phyloP scores from a whole-genome alignment of 108 stramenopile genomes.

The Fragilariopsis cylindrus region DNA sequence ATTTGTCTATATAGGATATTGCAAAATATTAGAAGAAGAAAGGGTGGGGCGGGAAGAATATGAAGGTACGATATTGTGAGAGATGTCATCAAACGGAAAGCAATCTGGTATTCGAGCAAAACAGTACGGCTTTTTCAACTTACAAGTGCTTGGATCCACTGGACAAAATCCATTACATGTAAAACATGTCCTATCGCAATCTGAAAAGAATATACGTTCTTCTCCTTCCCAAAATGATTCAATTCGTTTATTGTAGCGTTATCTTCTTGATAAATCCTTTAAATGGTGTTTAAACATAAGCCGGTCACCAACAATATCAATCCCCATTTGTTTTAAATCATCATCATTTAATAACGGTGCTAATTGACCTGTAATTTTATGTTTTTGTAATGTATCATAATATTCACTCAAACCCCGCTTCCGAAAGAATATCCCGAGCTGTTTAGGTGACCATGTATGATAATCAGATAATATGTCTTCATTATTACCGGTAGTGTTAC shows the following conservation, averaged over 20 bases:
- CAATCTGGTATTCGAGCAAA: background rate
- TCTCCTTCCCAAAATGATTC: constrained; percentile 45
- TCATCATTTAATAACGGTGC: constrained; percentile 42
- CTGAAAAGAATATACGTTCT: constrained; percentile 46
- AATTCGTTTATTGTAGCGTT: constrained; percentile 37
- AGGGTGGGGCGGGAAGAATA: no score
- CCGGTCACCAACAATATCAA: constrained; percentile 49
- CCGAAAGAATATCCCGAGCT: constrained; percentile 23
- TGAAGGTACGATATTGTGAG: no score
- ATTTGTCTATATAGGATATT: background rate
- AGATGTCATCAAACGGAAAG: no score
- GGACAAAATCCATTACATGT: constrained; percentile 49
- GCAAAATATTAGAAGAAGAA: no score
- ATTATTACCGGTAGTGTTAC: background rate
- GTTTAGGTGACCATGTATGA: constrained; percentile 22
- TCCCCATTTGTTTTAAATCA: constrained; percentile 54
- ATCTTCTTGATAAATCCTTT: constrained; percentile 23
- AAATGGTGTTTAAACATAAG: constrained; percentile 36
- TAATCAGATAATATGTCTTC: constrained; percentile 15
- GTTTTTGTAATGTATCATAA: constrained; percentile 25
- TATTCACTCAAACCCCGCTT: constrained; percentile 42
- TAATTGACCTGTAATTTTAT: constrained; percentile 50
- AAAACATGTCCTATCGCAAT: constrained; percentile 9
- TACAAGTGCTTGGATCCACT: constrained; percentile 46
- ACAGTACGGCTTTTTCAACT: background rate